Conservation (phyloP, 1,284 basidiomycete species). For the Leccinum idahoense region DNA sequence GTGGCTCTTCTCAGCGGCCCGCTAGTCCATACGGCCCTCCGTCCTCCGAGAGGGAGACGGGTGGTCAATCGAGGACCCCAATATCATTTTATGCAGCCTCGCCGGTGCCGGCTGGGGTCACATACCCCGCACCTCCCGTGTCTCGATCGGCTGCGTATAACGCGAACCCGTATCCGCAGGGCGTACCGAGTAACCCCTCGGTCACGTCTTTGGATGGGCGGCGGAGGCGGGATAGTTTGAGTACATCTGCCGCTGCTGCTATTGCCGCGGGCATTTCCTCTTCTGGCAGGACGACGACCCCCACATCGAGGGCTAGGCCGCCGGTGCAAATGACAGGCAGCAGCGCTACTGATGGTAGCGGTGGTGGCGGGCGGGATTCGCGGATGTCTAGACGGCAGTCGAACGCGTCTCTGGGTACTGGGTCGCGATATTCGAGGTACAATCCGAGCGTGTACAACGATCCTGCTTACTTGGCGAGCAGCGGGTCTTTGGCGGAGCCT, state of each 20-base stretch:
- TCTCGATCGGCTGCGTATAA: conserved; percentile 23
- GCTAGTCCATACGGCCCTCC: conserved; percentile 6
- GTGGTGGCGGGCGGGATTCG: conserved; percentile 1
- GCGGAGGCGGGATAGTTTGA: conserved; percentile 21
- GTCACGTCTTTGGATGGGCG: conserved; percentile 22
- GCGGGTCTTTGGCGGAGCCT: conserved; percentile 24
- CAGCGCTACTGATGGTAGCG: neutral
- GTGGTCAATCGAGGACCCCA: conserved; percentile 17
- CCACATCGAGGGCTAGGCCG: neutral
- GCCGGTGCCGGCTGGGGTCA: conserved; percentile 23
- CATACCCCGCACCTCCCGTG: conserved; percentile 26
- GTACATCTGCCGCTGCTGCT: conserved; percentile 5
- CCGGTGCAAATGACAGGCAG: conserved; percentile 9
- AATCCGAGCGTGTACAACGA: conserved; percentile 25
- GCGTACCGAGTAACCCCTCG: conserved; percentile 15
- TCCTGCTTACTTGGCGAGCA: conserved; percentile 21
- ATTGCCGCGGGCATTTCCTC: neutral
- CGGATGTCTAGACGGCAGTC: conserved; percentile 4
- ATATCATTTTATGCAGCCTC: conserved; percentile 26
- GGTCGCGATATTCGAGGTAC: conserved; percentile 12
- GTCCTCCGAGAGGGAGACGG: conserved; percentile 20
- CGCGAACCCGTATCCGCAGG: conserved; percentile 1
- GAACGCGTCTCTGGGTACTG: conserved; percentile 20
- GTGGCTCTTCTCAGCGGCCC: conserved; percentile 11
- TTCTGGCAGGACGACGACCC: neutral